A percentile compares a stretch with the other conserved stretches of the same genome.
phyloP scores from a whole-genome alignment of 2,329 filamentous ascomycete genomes.

The Pseudonectria buxi region DNA sequence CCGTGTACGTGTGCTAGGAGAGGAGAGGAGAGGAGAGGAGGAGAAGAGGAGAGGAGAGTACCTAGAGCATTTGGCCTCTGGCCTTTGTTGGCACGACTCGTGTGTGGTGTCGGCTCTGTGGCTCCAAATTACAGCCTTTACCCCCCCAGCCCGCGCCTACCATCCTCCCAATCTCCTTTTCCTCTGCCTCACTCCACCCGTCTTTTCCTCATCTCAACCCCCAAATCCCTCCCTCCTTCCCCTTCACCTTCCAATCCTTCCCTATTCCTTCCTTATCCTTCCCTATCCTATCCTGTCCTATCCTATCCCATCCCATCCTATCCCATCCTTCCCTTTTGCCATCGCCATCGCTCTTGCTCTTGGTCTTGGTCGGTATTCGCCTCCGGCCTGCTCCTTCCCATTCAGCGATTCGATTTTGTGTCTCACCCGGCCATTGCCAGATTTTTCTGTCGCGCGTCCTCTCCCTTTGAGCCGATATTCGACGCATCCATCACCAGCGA shows the following conservation, averaged over 20 bases:
- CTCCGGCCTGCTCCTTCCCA: no score
- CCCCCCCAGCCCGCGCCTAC: conserved; percentile 19
- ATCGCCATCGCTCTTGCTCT: no score
- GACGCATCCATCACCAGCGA: background rate
- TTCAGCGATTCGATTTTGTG: no score
- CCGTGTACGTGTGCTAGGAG: no score
- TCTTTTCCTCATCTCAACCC: conserved; percentile 16
- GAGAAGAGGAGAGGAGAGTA: no score
- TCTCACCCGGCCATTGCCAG: no score
- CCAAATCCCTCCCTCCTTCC: conserved; percentile 17
- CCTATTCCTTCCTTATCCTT: conserved; percentile 13
- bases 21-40: no score
- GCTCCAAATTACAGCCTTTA: conserved; percentile 24
- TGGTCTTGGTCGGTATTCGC: no score
- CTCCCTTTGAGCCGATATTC: background rate
- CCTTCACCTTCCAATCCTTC: conserved; percentile 13
- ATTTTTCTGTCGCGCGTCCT: no score
- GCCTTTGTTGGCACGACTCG: conserved; percentile 25
- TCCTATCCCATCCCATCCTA: no score
- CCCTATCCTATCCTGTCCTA: conserved; percentile 4
- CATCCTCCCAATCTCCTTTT: conserved; percentile 21
- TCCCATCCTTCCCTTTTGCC: no score
- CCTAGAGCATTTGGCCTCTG: no score
- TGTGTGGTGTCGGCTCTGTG: conserved; percentile 16
- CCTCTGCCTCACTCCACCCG: conserved; percentile 24